Evolutionary conservation across 2,329 filamentous ascomycete genomes (phyloP).

Genomic region (Colletotrichum chrysophilum): DNA sequence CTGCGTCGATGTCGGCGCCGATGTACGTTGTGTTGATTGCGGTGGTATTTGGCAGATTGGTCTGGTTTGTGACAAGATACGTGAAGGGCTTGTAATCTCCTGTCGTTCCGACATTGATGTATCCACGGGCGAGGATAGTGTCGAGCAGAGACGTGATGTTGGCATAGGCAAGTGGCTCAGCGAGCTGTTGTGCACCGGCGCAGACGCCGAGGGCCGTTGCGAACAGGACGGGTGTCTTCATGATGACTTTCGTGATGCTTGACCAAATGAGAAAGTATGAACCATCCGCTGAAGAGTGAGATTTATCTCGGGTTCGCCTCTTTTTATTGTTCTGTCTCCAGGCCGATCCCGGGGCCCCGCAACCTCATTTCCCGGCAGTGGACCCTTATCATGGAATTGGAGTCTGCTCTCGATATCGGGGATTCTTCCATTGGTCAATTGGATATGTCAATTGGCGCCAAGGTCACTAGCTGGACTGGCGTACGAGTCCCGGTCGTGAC

Average conservation of each 20-base stretch:
- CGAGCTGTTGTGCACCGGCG: background rate
- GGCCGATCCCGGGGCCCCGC: slow-evolving; percentile 17
- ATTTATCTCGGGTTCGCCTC: background rate
- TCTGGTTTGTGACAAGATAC: slow-evolving; percentile 12
- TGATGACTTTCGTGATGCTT: background rate
- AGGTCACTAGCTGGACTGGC: background rate
- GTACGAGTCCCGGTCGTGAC: background rate
- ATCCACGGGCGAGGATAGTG: slow-evolving; percentile 5
- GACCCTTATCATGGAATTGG: background rate
- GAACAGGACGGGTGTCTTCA: background rate
- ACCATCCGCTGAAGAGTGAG: background rate
- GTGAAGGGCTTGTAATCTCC: slow-evolving; percentile 22
- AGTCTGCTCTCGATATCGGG: background rate
- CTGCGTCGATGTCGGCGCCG: slow-evolving; percentile 19
- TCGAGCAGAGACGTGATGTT: slow-evolving; percentile 19
- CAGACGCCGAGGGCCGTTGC: background rate
- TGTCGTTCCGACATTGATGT: slow-evolving; percentile 18
- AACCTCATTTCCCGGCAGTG: slow-evolving; percentile 5
- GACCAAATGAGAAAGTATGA: background rate
- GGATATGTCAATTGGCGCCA: background rate
- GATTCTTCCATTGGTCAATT: background rate
- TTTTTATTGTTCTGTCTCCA: background rate
- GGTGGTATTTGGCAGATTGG: background rate
- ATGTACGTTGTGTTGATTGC: slow-evolving; percentile 19
- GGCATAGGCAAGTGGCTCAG: background rate